Conservation (phyloP, 768 basidiomycete genomes). For the Leucocoprinus sp. region DNA sequence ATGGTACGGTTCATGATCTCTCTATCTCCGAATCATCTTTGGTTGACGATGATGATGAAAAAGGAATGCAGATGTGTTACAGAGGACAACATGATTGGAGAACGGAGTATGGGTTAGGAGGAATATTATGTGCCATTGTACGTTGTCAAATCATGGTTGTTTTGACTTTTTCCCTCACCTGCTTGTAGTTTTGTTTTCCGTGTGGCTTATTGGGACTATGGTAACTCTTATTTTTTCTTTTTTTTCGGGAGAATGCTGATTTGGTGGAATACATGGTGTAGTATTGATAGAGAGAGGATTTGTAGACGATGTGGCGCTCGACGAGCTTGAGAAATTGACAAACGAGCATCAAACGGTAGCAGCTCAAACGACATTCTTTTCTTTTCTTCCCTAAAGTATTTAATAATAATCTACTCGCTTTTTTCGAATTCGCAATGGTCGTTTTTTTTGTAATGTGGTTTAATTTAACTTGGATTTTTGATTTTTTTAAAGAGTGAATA, state of each 20-base stretch:
- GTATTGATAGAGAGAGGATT: constrained; percentile 2
- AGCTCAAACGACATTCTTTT: neutral
- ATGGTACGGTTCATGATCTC: neutral
- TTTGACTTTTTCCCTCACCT: neutral
- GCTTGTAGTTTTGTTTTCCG: constrained; percentile 6
- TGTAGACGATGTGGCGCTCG: constrained; percentile 8
- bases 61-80: constrained; percentile 3
- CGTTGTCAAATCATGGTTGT: neutral
- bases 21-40: neutral
- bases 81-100: constrained; percentile 4
- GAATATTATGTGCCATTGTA: constrained; percentile 9
- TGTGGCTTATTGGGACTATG: constrained; percentile 8
- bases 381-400: neutral
- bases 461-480: too few relatives aligned
- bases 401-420: too few relatives aligned
- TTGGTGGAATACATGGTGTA: neutral
- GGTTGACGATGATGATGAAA: neutral
- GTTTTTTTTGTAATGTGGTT: too few relatives aligned
- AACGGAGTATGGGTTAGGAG: constrained; percentile 3
- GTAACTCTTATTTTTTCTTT: neutral
- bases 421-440: too few relatives aligned
- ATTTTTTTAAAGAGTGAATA: too few relatives aligned
- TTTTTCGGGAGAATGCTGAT: neutral
- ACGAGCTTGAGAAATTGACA: too few relatives aligned
- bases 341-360: too few relatives aligned